Conservation (phyloP, 169 alveolate species). For the Toxoplasma gondii region DNA sequence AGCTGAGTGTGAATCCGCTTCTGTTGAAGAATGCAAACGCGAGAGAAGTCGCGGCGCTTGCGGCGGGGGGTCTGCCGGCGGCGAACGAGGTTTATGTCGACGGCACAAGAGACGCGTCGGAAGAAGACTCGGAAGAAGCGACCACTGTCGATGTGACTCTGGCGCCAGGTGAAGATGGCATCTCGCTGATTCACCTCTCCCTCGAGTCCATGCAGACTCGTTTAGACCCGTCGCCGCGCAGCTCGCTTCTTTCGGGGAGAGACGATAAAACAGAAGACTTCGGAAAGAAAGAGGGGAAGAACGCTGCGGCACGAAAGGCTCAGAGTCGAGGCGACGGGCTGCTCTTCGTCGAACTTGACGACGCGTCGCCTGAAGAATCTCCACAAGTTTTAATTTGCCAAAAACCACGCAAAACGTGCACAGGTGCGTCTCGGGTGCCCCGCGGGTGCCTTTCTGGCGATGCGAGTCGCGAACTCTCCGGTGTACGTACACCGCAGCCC, state of each 20-base stretch:
- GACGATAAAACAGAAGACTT: neutral
- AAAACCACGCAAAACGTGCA: neutral
- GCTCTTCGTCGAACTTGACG: neutral
- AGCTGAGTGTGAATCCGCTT: neutral
- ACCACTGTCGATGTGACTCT: neutral
- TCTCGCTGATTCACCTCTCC: neutral
- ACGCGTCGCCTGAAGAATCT: neutral
- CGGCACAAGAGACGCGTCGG: neutral
- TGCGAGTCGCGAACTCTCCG: too few species aligned
- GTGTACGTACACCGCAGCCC: too few species aligned
- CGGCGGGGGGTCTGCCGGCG: neutral
- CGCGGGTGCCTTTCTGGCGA: too few species aligned
- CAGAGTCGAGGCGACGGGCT: neutral
- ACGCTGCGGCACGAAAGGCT: too few species aligned
- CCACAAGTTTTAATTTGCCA: neutral
- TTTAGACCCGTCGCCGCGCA: neutral
- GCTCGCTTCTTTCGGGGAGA: neutral
- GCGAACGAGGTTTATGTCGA: neutral
- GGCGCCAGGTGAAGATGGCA: neutral
- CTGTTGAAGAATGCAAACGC: neutral
- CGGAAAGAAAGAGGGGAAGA: too few species aligned
- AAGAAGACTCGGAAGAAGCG: neutral
- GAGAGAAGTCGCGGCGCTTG: neutral
- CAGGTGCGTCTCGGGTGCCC: neutral
- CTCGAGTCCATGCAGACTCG: neutral